Base-by-base conservation (phyloP, 768 basidiomycete species). In the Tulasnella calospora region DNA sequence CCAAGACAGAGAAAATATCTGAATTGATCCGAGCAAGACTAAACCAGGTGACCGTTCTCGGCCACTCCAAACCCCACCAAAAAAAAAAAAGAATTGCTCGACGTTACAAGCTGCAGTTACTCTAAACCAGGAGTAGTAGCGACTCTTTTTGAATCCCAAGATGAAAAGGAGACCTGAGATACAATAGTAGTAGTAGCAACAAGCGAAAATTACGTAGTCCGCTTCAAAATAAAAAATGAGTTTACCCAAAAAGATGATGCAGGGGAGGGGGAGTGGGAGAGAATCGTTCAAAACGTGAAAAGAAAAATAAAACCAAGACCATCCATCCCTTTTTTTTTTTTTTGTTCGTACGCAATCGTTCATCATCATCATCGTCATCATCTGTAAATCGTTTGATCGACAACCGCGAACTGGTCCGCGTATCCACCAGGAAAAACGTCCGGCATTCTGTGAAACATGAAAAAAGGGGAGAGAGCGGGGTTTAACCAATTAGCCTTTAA, bases 51-150 rank as follows among this genome's bases (percentile, higher is more conserved):
- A 44, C 44, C 13, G 17, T 13, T 40, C 40, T 1, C 40, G 40
- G 40, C 8, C 40, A n/a, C n/a, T n/a, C n/a, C n/a, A n/a, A n/a
- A n/a, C n/a, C n/a, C n/a, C n/a, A n/a, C n/a, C n/a, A n/a, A n/a
- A n/a, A n/a, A n/a, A n/a, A n/a, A n/a, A n/a, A n/a, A n/a, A n/a
- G n/a, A n/a, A n/a, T n/a, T n/a, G n/a, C n/a, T n/a, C n/a, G n/a
- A n/a, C n/a, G n/a, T n/a, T n/a, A n/a, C n/a, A n/a, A n/a, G n/a
- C n/a, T n/a, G n/a, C n/a, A n/a, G n/a, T 4, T 67, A 67, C 61
- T 67, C 61, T 67, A 67, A 61, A 35, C 61, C 61, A 67, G 61
- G 61, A 67, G 61, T 67, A 67, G 61, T 67, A 67, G 61, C 61
- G 33, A 67, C 61, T 13, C 33, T 67, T 67, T 27, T 33, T 3